Percentiles rank a stretch among this genome's conserved stretches.
These are phyloP conservation scores for Boletus sp. DNA, from an alignment of 768 basidiomycete species.

Conservation along the genomic window DNA sequence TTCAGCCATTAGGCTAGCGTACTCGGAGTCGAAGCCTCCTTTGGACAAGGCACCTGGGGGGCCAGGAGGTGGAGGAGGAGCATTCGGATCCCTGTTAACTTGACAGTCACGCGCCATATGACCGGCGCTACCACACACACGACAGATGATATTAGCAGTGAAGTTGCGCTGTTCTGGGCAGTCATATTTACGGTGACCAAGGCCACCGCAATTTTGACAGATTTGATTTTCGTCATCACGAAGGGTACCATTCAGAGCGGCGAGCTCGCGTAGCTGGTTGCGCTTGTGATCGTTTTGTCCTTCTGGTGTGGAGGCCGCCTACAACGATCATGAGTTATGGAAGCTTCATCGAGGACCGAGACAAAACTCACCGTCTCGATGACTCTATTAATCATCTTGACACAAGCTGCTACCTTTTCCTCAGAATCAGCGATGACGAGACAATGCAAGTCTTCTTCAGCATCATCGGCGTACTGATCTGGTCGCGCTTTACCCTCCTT, in stretches of 20 bases:
- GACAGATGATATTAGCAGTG: slow-evolving; percentile 99
- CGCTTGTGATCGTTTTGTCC: slow-evolving; percentile 99
- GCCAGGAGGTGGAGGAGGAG: slow-evolving; percentile 46
- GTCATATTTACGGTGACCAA: slow-evolving; percentile 98
- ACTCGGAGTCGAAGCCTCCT: slow-evolving; percentile 95
- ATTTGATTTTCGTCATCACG: slow-evolving; percentile 99
- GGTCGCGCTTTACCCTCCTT: slow-evolving; percentile 98
- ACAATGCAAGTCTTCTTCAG: slow-evolving; percentile 98
- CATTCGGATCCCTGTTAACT: slow-evolving; percentile 87
- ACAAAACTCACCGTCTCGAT: slow-evolving; percentile 84
- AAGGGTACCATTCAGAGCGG: slow-evolving; percentile 95
- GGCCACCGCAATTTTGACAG: slow-evolving; percentile 93
- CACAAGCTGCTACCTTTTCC: slow-evolving; percentile 88
- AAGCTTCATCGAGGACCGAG: not conserved
- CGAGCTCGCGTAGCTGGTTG: slow-evolving; percentile 96
- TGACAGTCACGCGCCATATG: slow-evolving; percentile 99
- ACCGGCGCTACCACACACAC: slow-evolving; percentile 95
- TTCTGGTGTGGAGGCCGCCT: slow-evolving; percentile 99
- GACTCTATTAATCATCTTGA: slow-evolving; percentile 94
- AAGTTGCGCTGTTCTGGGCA: slow-evolving; percentile 98
- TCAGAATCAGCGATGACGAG: slow-evolving; percentile 91
- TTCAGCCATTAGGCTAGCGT: slow-evolving; percentile 96
- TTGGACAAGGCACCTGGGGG: slow-evolving; percentile 45
- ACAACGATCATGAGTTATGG: not conserved
- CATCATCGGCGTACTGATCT: slow-evolving; percentile 93